These are phyloP conservation scores for Phlebiopsis gigantea DNA, from an alignment of 768 basidiomycete species.

Conservation along the genomic window DNA sequence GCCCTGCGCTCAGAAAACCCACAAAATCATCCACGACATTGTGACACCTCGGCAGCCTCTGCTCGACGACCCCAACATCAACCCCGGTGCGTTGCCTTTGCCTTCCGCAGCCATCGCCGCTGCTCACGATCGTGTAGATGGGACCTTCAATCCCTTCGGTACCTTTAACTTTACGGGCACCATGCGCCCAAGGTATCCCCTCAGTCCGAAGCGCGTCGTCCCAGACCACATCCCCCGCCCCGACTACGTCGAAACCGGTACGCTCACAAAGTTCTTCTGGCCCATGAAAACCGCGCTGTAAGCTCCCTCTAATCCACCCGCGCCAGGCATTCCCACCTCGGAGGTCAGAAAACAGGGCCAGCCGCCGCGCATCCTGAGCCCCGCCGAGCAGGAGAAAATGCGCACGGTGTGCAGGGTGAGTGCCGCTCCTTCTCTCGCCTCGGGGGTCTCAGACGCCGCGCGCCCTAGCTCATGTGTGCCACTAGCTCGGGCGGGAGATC, in stretches of 20 bases:
- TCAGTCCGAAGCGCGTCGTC: conserved; percentile 69
- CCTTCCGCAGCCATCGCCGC: neutral
- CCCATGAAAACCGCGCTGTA: conserved; percentile 28
- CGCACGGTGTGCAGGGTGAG: conserved; percentile 77
- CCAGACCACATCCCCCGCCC: conserved; percentile 83
- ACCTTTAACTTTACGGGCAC: conserved; percentile 75
- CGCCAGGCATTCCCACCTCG: conserved; percentile 50
- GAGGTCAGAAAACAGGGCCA: conserved; percentile 56
- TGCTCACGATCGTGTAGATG: conserved; percentile 39
- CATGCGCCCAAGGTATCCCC: conserved; percentile 81
- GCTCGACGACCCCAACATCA: conserved; percentile 22
- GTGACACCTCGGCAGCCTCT: conserved; percentile 31
- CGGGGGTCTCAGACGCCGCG: neutral
- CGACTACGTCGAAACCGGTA: conserved; percentile 80
- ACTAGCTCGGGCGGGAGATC: conserved; percentile 85
- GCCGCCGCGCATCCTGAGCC: conserved; percentile 57
- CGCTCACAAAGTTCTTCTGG: conserved; percentile 26
- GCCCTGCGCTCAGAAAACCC: conserved; percentile 57
- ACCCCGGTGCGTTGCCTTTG: conserved; percentile 23
- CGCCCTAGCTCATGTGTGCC: conserved; percentile 8
- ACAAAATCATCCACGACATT: conserved; percentile 72
- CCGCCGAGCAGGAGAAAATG: conserved; percentile 87
- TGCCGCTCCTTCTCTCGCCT: conserved; percentile 5
- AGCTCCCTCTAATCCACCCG: conserved; percentile 13
- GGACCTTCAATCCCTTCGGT: conserved; percentile 76